Conservation (phyloP, 2,329 filamentous ascomycete genomes). For the Gnomoniopsis smithogilvyi region DNA sequence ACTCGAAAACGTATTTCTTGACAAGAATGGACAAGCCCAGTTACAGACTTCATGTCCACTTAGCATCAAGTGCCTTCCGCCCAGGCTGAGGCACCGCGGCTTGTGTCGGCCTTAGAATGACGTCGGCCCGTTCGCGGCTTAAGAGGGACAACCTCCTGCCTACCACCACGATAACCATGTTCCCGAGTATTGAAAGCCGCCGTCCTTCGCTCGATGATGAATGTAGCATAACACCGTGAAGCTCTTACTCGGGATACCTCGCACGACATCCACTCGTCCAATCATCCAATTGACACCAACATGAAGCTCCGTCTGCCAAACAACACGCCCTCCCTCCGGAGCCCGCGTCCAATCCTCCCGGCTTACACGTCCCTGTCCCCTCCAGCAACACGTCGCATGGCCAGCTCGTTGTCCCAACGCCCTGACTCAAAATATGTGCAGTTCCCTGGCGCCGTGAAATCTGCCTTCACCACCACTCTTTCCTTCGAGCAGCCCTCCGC, state of each 20-base stretch:
- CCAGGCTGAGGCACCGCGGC: slow-evolving; percentile 4
- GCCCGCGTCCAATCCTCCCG: slow-evolving; percentile 17
- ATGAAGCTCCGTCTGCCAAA: slow-evolving; percentile 19
- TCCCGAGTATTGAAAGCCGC: neutral
- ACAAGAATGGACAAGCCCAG: too few relatives aligned
- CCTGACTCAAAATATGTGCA: slow-evolving; percentile 55
- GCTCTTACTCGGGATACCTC: neutral
- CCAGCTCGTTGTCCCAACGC: slow-evolving; percentile 52
- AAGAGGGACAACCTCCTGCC: neutral
- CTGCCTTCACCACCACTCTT: slow-evolving; percentile 81
- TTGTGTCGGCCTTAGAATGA: slow-evolving; percentile 17
- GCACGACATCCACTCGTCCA: neutral
- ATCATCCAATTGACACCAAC: neutral
- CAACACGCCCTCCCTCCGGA: slow-evolving; percentile 9
- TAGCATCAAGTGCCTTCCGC: neutral
- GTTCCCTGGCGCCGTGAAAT: slow-evolving; percentile 97
- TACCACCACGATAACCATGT: neutral
- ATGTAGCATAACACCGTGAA: neutral
- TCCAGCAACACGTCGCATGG: slow-evolving; percentile 30
- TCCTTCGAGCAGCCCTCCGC: slow-evolving; percentile 72
- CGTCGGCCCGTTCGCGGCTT: slow-evolving; percentile 1
- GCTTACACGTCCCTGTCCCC: slow-evolving; percentile 14
- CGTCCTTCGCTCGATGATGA: too few relatives aligned
- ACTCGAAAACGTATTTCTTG: too few relatives aligned
- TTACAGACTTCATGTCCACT: too few relatives aligned